Evolutionary conservation across 225 moss, liverwort and hornwort genomes (phyloP), one percentile per base, ranked within the genome.

Genomic region (Antitrichia curtipendula): DNA sequence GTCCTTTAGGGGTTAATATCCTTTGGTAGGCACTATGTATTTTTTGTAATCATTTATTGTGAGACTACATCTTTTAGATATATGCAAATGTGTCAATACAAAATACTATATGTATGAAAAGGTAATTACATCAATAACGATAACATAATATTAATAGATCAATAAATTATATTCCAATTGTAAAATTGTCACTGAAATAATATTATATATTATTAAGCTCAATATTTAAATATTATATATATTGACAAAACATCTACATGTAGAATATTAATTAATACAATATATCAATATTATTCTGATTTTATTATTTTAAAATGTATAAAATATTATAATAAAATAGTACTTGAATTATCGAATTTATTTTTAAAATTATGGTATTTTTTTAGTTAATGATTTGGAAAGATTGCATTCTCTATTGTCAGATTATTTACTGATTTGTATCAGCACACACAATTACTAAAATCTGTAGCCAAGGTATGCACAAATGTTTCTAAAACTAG

Each of bases 391-490:
- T 9, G 22, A 68, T 68, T n/a, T 23, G 23, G 23, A 68, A 38
- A 23, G 68, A 38, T 23, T 38, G 7, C 23, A 22, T 29, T 72
- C 3, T 45, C 29, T 17, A 72, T 45, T 10, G 16, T 6, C 28
- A 6, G 5, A 17, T 17, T 29, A 10, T 28, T 43, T 16, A 17
- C 18, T 18, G 47, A 29, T 73, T 1, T 0, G 1, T 72, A 45
- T 17, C 29, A 9, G 10, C 16, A 27, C 24, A 70, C 2, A 13
- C 23, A 4, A 38, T 13, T 68, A 13, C 2, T 23, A 4, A 65
- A 21, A 20, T 3, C 0, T 3, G 2, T 10, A 65, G 12, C 22
- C 12, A 68, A 7, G 1, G 15, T 16, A 14, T 43, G 16, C 16
- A 41, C 41, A n/a, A 66, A 12, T 12, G 12, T 22, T n/a, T n/a